A percentile compares a stretch with the other conserved stretches of the same genome.
Conservation (phyloP, 805 yeast species). For the Yarrowia phangngaensis region DNA sequence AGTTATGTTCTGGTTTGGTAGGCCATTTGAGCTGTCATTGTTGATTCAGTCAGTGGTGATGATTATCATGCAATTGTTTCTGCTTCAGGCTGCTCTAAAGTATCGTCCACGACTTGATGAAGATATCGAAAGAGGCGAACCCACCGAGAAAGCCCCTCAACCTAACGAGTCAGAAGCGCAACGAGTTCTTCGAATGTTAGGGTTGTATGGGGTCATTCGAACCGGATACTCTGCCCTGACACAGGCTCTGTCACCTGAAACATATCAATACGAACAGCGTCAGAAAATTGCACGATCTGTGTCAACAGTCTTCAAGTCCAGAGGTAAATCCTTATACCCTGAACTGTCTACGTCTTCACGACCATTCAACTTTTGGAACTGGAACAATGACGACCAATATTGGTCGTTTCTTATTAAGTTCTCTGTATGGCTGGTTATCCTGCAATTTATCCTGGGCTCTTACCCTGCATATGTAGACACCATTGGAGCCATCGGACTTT, state of each 20-base stretch:
- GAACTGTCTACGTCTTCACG: conserved; percentile 22
- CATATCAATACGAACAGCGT: conserved; percentile 9
- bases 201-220: conserved; percentile 1
- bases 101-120: conserved; percentile 29
- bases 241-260: conserved; percentile 8
- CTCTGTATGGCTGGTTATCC: conserved; percentile 41
- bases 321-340: conserved; percentile 11
- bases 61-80: conserved; percentile 69
- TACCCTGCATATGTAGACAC: conserved; percentile 45
- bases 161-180: conserved; percentile 11
- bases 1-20: conserved; percentile 69
- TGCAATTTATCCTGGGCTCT: conserved; percentile 44
- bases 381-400: conserved; percentile 57
- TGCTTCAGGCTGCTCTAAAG: conserved; percentile 59
- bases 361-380: conserved; percentile 78
- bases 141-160: background rate
- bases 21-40: conserved; percentile 77
- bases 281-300: conserved; percentile 13
- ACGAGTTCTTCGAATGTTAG: conserved; percentile 13
- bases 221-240: background rate
- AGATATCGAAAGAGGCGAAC: conserved; percentile 15
- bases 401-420: conserved; percentile 61
- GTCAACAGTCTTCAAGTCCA: conserved; percentile 10
- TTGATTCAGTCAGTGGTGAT: conserved; percentile 77
- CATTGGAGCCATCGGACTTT: conserved; percentile 60